Conservation (phyloP, 2,329 filamentous ascomycete species). For the Talaromyces sp. region DNA sequence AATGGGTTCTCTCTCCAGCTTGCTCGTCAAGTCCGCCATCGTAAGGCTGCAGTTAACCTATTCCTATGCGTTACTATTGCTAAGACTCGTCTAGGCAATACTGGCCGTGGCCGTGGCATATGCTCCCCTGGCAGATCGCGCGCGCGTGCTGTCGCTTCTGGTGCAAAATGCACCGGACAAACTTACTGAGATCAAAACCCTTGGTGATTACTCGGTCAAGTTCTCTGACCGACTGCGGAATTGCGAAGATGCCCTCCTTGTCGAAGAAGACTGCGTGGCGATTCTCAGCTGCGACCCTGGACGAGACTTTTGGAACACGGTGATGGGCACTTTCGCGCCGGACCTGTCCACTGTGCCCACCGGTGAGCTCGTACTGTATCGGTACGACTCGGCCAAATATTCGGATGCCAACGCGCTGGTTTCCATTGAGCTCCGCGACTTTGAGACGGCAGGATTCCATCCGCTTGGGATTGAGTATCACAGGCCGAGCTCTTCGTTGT, state of each 20-base stretch:
- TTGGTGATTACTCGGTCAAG: slow-evolving; percentile 6
- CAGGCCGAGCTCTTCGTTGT: slow-evolving; percentile 7
- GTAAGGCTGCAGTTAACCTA: not conserved
- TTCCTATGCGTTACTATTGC: not conserved
- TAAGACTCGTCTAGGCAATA: not conserved
- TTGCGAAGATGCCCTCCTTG: slow-evolving; percentile 16
- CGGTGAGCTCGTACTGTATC: slow-evolving; percentile 3
- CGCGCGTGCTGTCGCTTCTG: slow-evolving; percentile 4
- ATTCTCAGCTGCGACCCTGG: slow-evolving; percentile 12
- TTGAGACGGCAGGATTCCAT: slow-evolving; percentile 10
- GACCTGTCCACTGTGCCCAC: slow-evolving; percentile 1
- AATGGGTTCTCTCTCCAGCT: not conserved
- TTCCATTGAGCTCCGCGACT: slow-evolving; percentile 7
- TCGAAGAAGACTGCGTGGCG: slow-evolving; percentile 5
- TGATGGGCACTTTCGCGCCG: slow-evolving; percentile 9
- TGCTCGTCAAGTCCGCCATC: not conserved
- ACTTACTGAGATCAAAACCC: slow-evolving; percentile 7
- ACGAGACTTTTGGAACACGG: slow-evolving; percentile 11
- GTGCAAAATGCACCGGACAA: slow-evolving; percentile 11
- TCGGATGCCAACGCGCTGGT: not conserved
- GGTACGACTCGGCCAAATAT: not conserved
- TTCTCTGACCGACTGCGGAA: slow-evolving; percentile 13
- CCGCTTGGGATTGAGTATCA: slow-evolving; percentile 15
- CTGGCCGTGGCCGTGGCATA: not conserved
- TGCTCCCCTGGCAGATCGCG: not conserved